Evolutionary conservation across 768 basidiomycete species (phyloP).

Genomic region (Leccinum rimulosum): DNA sequence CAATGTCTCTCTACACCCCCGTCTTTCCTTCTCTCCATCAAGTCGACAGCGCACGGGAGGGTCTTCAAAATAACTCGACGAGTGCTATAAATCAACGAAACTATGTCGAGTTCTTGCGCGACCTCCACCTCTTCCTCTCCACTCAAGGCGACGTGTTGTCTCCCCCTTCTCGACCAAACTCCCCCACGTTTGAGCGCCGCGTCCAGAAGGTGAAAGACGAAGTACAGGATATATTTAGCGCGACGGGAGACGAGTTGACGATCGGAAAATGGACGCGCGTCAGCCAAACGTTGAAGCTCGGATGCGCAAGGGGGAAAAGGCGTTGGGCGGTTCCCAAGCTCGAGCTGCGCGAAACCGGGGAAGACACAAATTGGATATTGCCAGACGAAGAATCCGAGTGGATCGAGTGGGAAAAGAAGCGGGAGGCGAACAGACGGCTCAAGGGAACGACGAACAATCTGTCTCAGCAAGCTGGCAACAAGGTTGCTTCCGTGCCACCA

Average conservation of each 20-base stretch:
- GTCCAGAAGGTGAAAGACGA: slow-evolving; percentile 34
- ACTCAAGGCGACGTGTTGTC: slow-evolving; percentile 33
- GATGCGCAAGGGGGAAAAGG: slow-evolving; percentile 36
- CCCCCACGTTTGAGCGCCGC: slow-evolving; percentile 28
- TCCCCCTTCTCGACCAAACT: slow-evolving; percentile 34
- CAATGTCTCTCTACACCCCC: slow-evolving; percentile 36
- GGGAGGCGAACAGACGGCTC: slow-evolving; percentile 17
- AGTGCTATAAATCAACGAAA: slow-evolving; percentile 11
- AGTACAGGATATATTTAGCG: slow-evolving; percentile 35
- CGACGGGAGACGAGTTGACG: slow-evolving; percentile 38
- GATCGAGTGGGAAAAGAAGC: slow-evolving; percentile 43
- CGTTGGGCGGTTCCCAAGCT: slow-evolving; percentile 22
- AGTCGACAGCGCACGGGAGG: slow-evolving; percentile 5
- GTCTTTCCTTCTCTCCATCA: slow-evolving; percentile 28
- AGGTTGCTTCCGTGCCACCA: neutral
- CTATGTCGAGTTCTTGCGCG: slow-evolving; percentile 28
- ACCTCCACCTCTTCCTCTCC: slow-evolving; percentile 33
- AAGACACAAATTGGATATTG: slow-evolving; percentile 33
- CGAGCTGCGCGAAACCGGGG: slow-evolving; percentile 24
- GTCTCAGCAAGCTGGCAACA: slow-evolving; percentile 6
- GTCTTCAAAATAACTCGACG: neutral
- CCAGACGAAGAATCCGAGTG: slow-evolving; percentile 50
- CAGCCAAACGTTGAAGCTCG: slow-evolving; percentile 38
- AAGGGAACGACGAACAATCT: slow-evolving; percentile 14
- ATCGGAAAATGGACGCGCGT: slow-evolving; percentile 49